Percentiles rank a stretch among this genome's conserved stretches.
Conservation (phyloP, 352 stramenopile species). For the Phytopythium litorale region DNA sequence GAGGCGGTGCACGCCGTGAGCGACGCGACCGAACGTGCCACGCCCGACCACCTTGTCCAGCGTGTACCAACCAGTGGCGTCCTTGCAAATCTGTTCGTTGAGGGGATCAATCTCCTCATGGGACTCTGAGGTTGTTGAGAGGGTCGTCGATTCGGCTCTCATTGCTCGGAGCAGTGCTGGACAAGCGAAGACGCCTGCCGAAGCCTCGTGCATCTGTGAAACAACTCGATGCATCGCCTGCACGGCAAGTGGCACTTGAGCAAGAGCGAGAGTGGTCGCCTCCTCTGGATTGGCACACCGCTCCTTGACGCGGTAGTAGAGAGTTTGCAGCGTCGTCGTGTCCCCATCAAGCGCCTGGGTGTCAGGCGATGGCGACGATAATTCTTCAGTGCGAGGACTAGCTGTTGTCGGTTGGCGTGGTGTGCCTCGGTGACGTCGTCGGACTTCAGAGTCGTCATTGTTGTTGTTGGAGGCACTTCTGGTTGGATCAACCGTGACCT, state of each 20-base stretch:
- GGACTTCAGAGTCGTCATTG: no score
- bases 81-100: conserved; percentile 12
- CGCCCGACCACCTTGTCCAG: conserved; percentile 42
- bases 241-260: background rate
- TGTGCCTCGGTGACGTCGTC: background rate
- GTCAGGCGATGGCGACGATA: background rate
- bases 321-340: background rate
- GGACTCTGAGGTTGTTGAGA: background rate
- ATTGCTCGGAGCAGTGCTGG: background rate
- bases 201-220: conserved; percentile 1
- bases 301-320: background rate
- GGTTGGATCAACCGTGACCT: background rate
- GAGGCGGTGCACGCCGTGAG: conserved; percentile 36
- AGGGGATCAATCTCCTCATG: conserved; percentile 8
- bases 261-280: background rate
- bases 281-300: background rate
- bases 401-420: background rate
- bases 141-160: background rate
- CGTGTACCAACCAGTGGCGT: conserved; percentile 28
- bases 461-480: background rate
- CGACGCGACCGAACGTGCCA: conserved; percentile 54
- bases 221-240: background rate
- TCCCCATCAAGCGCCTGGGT: background rate
- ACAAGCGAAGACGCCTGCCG: background rate
- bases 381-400: background rate